Evolutionary conservation across 345 rosid genomes (phyloP).

Genomic region (Litchi chinensis): DNA sequence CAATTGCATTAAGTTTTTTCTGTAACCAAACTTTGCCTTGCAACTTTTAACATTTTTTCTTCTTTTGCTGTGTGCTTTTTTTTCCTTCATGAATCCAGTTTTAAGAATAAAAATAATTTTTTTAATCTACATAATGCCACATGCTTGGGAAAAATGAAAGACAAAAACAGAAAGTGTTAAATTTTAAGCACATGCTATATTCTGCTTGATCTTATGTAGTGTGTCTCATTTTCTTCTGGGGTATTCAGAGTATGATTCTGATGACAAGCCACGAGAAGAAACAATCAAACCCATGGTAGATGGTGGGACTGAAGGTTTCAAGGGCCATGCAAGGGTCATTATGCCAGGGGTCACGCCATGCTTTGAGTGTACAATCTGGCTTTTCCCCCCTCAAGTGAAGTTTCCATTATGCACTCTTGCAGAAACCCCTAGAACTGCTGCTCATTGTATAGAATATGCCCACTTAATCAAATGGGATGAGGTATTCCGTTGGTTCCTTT

Average conservation of each 20-base stretch:
- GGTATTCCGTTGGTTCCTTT: constrained; percentile 40
- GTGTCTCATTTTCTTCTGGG: constrained; percentile 26
- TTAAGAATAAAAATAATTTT: constrained; percentile 5
- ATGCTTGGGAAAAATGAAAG: neutral
- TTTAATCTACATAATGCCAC: neutral
- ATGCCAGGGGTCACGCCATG: constrained; percentile 91
- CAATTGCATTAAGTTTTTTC: neutral
- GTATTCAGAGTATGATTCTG: constrained; percentile 69
- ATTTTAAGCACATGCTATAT: constrained; percentile 4
- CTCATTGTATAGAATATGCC: constrained; percentile 98
- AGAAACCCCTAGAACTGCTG: constrained; percentile 95
- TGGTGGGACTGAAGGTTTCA: constrained; percentile 99
- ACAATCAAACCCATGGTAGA: constrained; percentile 93
- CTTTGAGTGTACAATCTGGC: constrained; percentile 95
- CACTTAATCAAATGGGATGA: constrained; percentile 94
- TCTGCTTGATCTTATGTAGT: constrained; percentile 19
- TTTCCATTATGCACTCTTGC: constrained; percentile 98
- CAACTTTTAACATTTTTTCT: neutral
- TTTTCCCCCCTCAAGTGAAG: constrained; percentile 98
- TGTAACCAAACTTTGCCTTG: neutral
- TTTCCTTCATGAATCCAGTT: neutral
- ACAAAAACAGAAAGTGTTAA: neutral
- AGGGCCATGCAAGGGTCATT: constrained; percentile 97
- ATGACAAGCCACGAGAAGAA: constrained; percentile 73
- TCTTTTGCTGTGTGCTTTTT: neutral